Evolutionary conservation across 2,329 filamentous ascomycete genomes (phyloP), one percentile per base, ranked within the genome.

Genomic region (Phialocephala subalpina): DNA sequence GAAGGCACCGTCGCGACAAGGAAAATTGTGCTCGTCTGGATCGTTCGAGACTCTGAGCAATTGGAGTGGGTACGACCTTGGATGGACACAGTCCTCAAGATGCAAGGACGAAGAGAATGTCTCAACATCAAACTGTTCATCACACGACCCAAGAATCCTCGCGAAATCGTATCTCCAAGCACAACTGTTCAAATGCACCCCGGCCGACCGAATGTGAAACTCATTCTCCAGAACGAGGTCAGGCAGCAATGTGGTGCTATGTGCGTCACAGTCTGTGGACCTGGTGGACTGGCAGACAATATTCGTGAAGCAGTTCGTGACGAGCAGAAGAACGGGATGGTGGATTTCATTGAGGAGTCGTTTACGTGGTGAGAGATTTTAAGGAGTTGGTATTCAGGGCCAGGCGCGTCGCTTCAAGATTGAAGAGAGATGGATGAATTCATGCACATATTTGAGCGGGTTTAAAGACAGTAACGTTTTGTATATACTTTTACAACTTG

Each of bases 31-130:
- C 87, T 98, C 8, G 88, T 97, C 67, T 98, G 96, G 96, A 90
- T 97, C 75, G 92, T 98, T 70, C 93, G 96, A 68, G 93, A 94
- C 63, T 91, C 92, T 42, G 91, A 97, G 74, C 90, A 95, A 64
- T 86, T 98, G 8, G 93, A 97, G 78, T 98, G 96, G 95, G 92
- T 97, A 66, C 88, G 93, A 8, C 92, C 93, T 5, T 98, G 92
- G 90, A 90, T 91, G 86, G 87, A 91, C 71, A 79, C 82, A 63
- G 80, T 98, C 62, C 84, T 98, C 36, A 86, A 86, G 63, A 90
- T 97, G 85, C 91, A 93, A 14, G 87, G 89, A 72, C 90, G 94
- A 62, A 88, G 92, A 65, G 93, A 97, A 58, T 85, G 97, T 35
- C 86, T 99, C 53, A 90, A 89, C 72, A 92, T 98, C 73, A 88